These are phyloP conservation scores for Monilinia vaccinii-corymbosi DNA, from an alignment of 2,329 filamentous ascomycete genomes.

Conservation along the genomic window DNA sequence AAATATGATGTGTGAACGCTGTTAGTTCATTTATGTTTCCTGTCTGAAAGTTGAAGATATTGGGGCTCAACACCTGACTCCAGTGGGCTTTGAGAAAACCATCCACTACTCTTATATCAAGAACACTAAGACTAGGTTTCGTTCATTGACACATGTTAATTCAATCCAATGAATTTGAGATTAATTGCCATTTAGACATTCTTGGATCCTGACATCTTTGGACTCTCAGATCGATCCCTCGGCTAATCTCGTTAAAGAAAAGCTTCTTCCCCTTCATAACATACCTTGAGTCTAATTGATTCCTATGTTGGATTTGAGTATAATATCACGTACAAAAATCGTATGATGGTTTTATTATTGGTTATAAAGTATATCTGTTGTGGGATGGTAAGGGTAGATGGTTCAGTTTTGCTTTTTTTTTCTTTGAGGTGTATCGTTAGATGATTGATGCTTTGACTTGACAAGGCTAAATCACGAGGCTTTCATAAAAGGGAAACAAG, in stretches of 20 bases:
- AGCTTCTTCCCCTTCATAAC: background rate
- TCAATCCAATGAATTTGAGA: background rate
- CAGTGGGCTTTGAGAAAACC: background rate
- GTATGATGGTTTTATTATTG: background rate
- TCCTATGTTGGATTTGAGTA: background rate
- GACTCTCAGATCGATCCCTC: background rate
- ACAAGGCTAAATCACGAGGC: background rate
- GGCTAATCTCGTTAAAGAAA: background rate
- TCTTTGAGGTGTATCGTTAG: background rate
- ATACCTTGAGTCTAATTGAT: rapidly evolving
- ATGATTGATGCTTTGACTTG: background rate
- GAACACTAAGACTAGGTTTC: background rate
- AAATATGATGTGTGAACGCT: background rate
- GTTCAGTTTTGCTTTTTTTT: background rate
- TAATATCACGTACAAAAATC: background rate
- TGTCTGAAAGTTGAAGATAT: background rate
- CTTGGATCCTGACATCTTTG: background rate
- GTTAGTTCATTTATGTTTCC: too few species aligned
- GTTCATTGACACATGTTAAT: background rate
- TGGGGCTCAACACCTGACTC: too few species aligned
- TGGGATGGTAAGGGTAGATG: background rate
- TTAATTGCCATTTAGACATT: background rate
- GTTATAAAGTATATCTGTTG: background rate
- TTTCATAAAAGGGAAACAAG: background rate
- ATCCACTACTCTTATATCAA: background rate